A percentile compares a stretch with the other conserved stretches of the same genome.
phyloP scores from a whole-genome alignment of 2,329 filamentous ascomycete genomes.

The Dactylonectria estremocensis region DNA sequence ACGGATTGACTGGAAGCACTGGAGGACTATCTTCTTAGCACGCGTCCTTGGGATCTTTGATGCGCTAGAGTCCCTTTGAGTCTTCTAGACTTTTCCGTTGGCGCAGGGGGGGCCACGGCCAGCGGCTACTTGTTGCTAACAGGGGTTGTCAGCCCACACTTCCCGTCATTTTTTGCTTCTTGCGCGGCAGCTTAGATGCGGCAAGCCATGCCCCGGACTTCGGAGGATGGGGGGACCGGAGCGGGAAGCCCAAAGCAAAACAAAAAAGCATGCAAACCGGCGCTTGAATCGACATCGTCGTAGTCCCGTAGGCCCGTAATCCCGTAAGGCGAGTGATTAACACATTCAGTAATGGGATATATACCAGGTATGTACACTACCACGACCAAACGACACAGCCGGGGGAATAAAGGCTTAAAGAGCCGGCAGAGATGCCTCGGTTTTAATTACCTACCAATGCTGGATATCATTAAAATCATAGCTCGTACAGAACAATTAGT shows the following conservation, averaged over 20 bases:
- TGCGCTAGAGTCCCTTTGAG: slow-evolving; percentile 15
- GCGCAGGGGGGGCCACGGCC: slow-evolving; percentile 9
- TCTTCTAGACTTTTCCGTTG: slow-evolving; percentile 31
- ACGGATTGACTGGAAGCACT: too few species aligned
- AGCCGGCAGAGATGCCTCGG: neutral
- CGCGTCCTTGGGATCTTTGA: neutral
- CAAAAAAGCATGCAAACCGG: slow-evolving; percentile 14
- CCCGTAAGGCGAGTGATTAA: neutral
- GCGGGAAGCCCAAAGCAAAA: slow-evolving; percentile 24
- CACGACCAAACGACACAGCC: neutral
- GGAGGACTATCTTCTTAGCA: too few species aligned
- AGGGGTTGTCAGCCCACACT: slow-evolving; percentile 23
- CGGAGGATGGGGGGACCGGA: slow-evolving; percentile 13
- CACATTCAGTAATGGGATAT: neutral
- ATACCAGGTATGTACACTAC: too few species aligned
- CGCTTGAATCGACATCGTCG: slow-evolving; percentile 21
- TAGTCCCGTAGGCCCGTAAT: neutral
- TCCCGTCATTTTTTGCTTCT: slow-evolving; percentile 49
- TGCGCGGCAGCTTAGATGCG: slow-evolving; percentile 38
- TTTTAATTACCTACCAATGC: neutral
- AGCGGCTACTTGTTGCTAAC: neutral
- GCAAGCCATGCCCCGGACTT: slow-evolving; percentile 29
- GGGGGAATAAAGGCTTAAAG: neutral
- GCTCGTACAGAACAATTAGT: slow-evolving; percentile 28
- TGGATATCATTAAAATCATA: slow-evolving; percentile 26